Evolutionary conservation across 2,329 filamentous ascomycete species (phyloP).

Genomic region (Aureobasidium sp.): DNA sequence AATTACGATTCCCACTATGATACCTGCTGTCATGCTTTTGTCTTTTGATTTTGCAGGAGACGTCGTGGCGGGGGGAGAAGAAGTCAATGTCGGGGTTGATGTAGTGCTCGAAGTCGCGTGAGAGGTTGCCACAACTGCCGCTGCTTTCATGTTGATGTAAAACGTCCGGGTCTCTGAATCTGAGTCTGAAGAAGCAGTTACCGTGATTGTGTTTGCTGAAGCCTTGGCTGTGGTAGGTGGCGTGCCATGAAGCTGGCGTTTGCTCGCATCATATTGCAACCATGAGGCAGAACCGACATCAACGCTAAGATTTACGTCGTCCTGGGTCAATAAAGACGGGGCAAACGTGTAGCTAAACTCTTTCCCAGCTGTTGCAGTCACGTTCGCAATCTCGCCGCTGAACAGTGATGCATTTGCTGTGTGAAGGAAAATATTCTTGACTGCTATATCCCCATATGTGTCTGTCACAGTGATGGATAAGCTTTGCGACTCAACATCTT

Average conservation of each 20-base stretch:
- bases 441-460: slow-evolving; percentile 52
- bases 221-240: slow-evolving; percentile 38
- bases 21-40: slow-evolving; percentile 14
- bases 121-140: background rate
- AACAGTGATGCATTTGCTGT: slow-evolving; percentile 35
- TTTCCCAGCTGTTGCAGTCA: slow-evolving; percentile 45
- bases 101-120: background rate
- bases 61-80: slow-evolving; percentile 15
- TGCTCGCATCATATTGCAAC: slow-evolving; percentile 43
- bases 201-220: slow-evolving; percentile 34
- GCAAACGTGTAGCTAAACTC: slow-evolving; percentile 44
- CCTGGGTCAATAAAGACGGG: slow-evolving; percentile 35
- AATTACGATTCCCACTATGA: slow-evolving; percentile 30
- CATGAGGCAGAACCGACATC: slow-evolving; percentile 41
- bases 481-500: slow-evolving; percentile 52
- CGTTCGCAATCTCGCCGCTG: slow-evolving; percentile 34
- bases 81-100: slow-evolving; percentile 17
- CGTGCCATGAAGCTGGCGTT: slow-evolving; percentile 42
- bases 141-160: slow-evolving; percentile 31
- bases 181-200: slow-evolving; percentile 26
- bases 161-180: slow-evolving; percentile 38
- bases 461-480: slow-evolving; percentile 57
- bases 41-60: background rate
- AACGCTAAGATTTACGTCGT: slow-evolving; percentile 38
- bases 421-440: slow-evolving; percentile 43